These are phyloP conservation scores for Podospora appendiculata DNA, from an alignment of 495 filamentous ascomycete species.

Conservation along the genomic window DNA sequence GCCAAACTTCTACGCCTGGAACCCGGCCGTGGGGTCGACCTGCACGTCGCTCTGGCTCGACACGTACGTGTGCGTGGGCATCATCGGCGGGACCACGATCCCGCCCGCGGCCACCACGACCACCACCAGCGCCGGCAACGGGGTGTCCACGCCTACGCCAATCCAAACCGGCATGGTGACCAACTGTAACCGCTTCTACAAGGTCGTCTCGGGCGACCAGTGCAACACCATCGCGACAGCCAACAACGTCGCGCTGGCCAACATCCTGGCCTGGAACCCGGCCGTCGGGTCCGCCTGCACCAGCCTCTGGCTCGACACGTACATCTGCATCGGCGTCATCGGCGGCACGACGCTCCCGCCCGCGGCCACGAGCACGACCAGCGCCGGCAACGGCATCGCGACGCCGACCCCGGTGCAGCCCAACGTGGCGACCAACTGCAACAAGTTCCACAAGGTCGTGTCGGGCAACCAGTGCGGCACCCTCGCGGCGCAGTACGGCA, in stretches of 20 bases:
- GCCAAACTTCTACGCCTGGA: background rate
- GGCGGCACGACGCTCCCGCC: background rate
- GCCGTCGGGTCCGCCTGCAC: background rate
- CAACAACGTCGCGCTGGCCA: background rate
- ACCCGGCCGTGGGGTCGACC: constrained; percentile 1
- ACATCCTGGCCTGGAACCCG: constrained; percentile 1
- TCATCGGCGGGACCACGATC: background rate
- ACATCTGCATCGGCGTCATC: background rate
- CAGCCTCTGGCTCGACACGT: background rate
- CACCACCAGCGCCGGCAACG: background rate
- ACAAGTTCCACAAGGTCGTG: background rate
- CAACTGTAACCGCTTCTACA: background rate
- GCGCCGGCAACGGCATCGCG: background rate
- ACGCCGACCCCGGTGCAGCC: background rate
- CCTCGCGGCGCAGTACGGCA: background rate
- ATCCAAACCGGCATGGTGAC: background rate
- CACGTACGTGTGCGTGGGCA: background rate
- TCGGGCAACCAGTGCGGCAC: background rate
- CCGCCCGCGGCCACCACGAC: background rate
- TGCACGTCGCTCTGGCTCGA: background rate
- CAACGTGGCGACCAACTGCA: background rate
- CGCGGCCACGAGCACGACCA: background rate
- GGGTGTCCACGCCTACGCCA: background rate
- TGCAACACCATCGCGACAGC: background rate
- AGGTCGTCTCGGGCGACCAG: background rate